Conservation (phyloP, 2,329 filamentous ascomycete species). For the Phoma herbarum region DNA sequence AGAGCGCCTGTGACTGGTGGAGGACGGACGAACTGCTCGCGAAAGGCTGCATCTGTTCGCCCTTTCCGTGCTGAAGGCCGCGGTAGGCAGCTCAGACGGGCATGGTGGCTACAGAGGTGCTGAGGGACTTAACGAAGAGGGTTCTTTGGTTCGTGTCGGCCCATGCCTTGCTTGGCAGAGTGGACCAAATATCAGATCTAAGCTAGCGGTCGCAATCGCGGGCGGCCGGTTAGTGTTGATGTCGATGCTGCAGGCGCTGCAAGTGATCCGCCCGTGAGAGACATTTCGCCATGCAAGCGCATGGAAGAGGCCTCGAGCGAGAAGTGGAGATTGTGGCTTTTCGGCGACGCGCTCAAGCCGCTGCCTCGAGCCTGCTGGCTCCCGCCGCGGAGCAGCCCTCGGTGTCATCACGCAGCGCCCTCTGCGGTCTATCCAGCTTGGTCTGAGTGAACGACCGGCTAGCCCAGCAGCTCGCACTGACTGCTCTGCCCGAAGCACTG, state of each 20-base stretch:
- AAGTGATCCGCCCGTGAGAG: slow-evolving; percentile 17
- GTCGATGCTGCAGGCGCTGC: slow-evolving; percentile 14
- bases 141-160: slow-evolving; percentile 27
- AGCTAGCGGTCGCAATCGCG: slow-evolving; percentile 40
- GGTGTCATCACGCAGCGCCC: slow-evolving; percentile 27
- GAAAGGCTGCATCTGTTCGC: slow-evolving; percentile 22
- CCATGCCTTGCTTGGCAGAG: slow-evolving; percentile 18
- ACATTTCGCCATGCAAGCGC: slow-evolving; percentile 5
- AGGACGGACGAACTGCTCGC: slow-evolving; percentile 18
- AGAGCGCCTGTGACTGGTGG: slow-evolving; percentile 37
- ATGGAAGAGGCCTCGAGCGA: slow-evolving; percentile 13
- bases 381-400: slow-evolving; percentile 12
- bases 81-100: slow-evolving; percentile 35
- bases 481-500: background rate
- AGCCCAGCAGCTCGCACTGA: background rate
- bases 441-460: background rate
- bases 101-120: slow-evolving; percentile 18
- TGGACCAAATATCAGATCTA: slow-evolving; percentile 34
- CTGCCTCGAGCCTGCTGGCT: slow-evolving; percentile 11
- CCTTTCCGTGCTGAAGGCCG: slow-evolving; percentile 33
- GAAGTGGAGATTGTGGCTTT: slow-evolving; percentile 19
- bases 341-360: slow-evolving; percentile 7
- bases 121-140: slow-evolving; percentile 21
- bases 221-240: slow-evolving; percentile 36
- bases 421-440: background rate